Evolutionary conservation across 2,329 filamentous ascomycete genomes (phyloP), one percentile per base, ranked within the genome.

Genomic region (Aspergillus calidoustus): DNA sequence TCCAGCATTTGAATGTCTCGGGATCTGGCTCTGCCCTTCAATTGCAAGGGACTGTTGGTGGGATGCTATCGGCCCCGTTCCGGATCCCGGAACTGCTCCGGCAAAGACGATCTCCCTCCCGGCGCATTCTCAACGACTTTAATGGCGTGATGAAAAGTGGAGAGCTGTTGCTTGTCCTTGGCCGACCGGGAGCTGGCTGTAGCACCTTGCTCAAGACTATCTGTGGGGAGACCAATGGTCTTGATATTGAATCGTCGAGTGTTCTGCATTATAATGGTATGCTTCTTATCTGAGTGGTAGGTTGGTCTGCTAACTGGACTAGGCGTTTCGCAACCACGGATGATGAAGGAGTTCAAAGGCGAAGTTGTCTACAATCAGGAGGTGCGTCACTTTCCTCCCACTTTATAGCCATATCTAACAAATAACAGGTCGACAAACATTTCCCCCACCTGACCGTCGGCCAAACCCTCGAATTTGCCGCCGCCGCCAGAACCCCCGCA

Each of bases 181-280:
- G 83, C 2, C 78, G 75, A 13, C 78, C 78, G 2, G 78, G 79
- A 15, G 69, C 73, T 9, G 77, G 77, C 53, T 96, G 92, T 77
- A 91, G 89, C 46, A 95, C 92, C 2, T 87, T 95, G 64, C 82
- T 96, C 61, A 95, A 95, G 81, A 91, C 91, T 7, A 7, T 57
- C 3, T 41, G 31, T 22, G 91, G 92, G 64, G 91, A 95, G 77
- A 90, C 89, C 28, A 89, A 93, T 67, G 92, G 92, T 47, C 88
- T 94, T 70, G 85, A 85, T 63, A 81, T 94, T 23, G 89, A 91
- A 53, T 77, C 88, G 2, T 77, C 81, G 7, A 89, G 90, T 0
- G 86, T 89, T 58, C 86, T 95, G 73, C 93, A 95, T 79, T 95
- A 95, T 72, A 90, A 93, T 83, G 86, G 89, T 67, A 57, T 8